A percentile compares a stretch with the other conserved stretches of the same genome.
Evolutionary conservation across 129 eudicot genomes (phyloP).

Genomic region (Heracleum sosnowskyi): DNA sequence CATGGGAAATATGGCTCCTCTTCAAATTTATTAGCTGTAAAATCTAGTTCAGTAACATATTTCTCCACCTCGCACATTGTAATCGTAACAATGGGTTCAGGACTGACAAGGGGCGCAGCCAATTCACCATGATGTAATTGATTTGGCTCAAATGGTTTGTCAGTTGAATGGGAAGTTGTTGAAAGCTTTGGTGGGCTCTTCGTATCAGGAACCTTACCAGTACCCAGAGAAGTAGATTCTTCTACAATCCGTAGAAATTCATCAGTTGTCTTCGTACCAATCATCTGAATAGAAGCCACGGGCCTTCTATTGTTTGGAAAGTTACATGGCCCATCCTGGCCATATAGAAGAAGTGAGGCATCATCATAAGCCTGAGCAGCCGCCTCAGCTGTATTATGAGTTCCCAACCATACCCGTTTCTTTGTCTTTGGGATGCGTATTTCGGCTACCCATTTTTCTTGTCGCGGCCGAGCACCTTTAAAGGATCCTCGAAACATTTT

Average conservation of each 20-base stretch:
- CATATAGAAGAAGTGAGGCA: conserved; percentile 44
- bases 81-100: neutral
- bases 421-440: conserved; percentile 75
- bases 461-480: conserved; percentile 41
- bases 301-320: neutral
- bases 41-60: neutral
- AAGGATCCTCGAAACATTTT: neutral
- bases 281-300: neutral
- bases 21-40: neutral
- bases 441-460: conserved; percentile 97
- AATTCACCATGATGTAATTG: neutral
- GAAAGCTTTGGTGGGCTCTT: neutral
- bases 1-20: neutral
- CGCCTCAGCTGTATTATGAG: conserved; percentile 77
- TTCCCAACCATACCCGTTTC: conserved; percentile 84
- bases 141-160: neutral
- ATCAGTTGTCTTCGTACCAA: neutral
- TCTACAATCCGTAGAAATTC: neutral
- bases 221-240: neutral
- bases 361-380: conserved; percentile 92
- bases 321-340: neutral
- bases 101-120: neutral
- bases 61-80: neutral
- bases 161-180: neutral
- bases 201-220: neutral